Evolutionary conservation across 2,329 filamentous ascomycete species (phyloP), one percentile per base, ranked within the genome.

Genomic region (Cercospora sp.): DNA sequence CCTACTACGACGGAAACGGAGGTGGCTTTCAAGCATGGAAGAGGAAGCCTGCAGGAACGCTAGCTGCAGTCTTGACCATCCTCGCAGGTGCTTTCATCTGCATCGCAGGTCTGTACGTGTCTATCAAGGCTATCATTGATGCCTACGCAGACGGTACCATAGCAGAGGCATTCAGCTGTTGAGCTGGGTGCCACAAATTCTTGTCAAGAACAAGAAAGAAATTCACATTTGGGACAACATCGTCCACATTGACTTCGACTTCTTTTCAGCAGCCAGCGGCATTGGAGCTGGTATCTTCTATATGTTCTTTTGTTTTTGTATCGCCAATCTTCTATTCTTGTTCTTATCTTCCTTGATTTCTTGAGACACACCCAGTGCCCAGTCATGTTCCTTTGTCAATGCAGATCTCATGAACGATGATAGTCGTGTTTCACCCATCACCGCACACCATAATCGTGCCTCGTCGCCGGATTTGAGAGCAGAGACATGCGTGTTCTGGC

Each of bases 81-180:
- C 63, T 81, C 5, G 78, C 79, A 0, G 84, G 84, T 1, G 82
- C 76, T 1, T 85, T 85, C 59, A 84, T 85, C n/a, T 84, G 70
- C n/a, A 21, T 71, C n/a, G 70, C 70, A 1, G 84, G 84, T 1
- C 77, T 82, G 43, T 86, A 85, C 70, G 84, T 82, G 9, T 84
- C 80, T 0, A 79, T 85, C 58, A 79, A 80, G 66, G 73, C 72
- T 9, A 75, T 77, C 59, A 70, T 76, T n/a, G 71, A 75, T 30
- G 76, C 76, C 5, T 77, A 78, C 65, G 70, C 71, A 26, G 72
- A 67, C 55, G 76, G 76, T 9, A 65, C 43, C 2, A 72, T 78
- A 2, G 70, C 70, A 2, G 60, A 69, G 8, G 74, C 77, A 1
- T 79, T 79, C 66, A 72, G 69, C 55, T 79, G 76, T 66, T 77